Base-by-base conservation (phyloP, 2,329 filamentous ascomycete species). In the Fusarium guadeloupense region DNA sequence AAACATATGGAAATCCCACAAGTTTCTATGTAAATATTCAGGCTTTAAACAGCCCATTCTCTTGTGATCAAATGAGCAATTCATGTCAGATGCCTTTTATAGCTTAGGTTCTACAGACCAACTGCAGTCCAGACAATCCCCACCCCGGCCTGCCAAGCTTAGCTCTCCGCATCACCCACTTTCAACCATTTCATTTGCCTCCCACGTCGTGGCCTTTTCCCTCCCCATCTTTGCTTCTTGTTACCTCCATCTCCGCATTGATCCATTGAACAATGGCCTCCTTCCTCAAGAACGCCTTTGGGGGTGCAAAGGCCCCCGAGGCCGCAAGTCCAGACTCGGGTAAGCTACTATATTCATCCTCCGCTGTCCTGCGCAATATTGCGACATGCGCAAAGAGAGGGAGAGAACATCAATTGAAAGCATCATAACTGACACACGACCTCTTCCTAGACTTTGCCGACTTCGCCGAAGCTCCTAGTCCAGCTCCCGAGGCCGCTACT, bases 401-500 rank as follows among this genome's bases (percentile, higher is more conserved):
- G 49, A 38, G 14, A n/a, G n/a, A n/a, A 28, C 26, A 37, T 37
- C 46, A 23, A 16, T 35, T 28, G 25, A 10, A 40, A 47, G 21
- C 28, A 51, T 44, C 42, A 49, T 57, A 39, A 51, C 73, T 75
- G 62, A 75, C 70, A 45, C 50, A 49, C 67, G 66, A 25, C 50
- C 41, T 26, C 41, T 38, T 59, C 38, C 46, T 43, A 97, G 93
- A 96, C 80, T 97, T 97, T 76, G 93, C 92, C 79, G 94, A 97
- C 81, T 98, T 96, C 73, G 92, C 92, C 58, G 89, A 87, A 64
- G 89, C 88, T 68, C 86, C 92, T 64, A 87, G 90, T 17, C 88
- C 91, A 52, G 76, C 81, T 20, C 84, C 83, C 53, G 78, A 84
- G 57, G 75, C 80, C 42, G 75, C 77, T 40, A 77, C 80, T 38